Percentiles rank a stretch among this genome's conserved stretches.
Conservation (phyloP, 2,329 filamentous ascomycete species). For the Simplicillium sp. region DNA sequence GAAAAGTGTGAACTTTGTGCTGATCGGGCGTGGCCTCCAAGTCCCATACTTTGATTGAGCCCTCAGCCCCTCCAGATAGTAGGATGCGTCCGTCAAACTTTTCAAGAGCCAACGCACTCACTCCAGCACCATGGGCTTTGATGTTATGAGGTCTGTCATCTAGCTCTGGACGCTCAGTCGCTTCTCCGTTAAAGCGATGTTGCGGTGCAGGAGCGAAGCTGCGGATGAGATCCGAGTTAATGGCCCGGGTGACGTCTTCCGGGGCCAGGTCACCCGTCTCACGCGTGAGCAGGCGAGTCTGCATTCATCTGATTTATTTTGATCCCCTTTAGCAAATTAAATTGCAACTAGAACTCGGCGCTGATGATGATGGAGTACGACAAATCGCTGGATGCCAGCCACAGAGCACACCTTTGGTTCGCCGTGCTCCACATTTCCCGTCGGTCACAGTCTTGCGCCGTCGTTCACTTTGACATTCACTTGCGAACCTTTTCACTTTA, state of each 20-base stretch:
- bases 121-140: constrained; percentile 68
- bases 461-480: too few species aligned
- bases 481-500: too few species aligned
- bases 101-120: constrained; percentile 72
- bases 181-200: constrained; percentile 58
- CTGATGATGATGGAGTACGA: too few species aligned
- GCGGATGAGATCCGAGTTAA: constrained; percentile 56
- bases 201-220: constrained; percentile 59
- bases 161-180: constrained; percentile 9
- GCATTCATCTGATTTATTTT: constrained; percentile 36
- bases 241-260: constrained; percentile 53
- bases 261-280: constrained; percentile 59
- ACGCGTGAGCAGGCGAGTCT: constrained; percentile 71
- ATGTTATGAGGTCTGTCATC: constrained; percentile 24
- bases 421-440: too few species aligned
- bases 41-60: constrained; percentile 80
- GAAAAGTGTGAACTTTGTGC: constrained; percentile 37
- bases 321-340: not conserved
- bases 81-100: constrained; percentile 69
- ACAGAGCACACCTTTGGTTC: too few species aligned
- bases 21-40: constrained; percentile 51
- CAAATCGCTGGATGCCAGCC: too few species aligned
- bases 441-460: too few species aligned
- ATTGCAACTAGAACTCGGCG: not conserved
- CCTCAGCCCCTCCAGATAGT: constrained; percentile 78